Evolutionary conservation across 345 rosid species (phyloP), one percentile per base, ranked within the genome.

Genomic region (Heritiera littoralis): DNA sequence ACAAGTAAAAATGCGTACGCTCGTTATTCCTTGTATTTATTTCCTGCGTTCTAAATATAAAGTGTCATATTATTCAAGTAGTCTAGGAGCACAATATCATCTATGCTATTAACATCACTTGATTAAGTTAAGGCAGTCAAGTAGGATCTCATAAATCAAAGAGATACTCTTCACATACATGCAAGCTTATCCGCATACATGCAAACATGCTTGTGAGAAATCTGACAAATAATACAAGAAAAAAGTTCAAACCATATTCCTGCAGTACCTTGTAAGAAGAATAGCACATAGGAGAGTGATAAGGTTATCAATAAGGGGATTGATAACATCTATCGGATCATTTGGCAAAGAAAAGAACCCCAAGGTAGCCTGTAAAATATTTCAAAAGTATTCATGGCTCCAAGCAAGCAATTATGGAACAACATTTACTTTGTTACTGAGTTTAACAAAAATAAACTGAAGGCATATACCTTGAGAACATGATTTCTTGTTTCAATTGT

Each of bases 241-340:
- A 72, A 71, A 30, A 30, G 46, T 10, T 52, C 7, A 52, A 68
- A 8, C 30, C 11, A 1, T 35, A 72, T 72, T 18, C 69, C 51
- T 59, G 70, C 66, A 85, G 68, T 93, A 95, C 99, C 99, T 95
- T 73, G 97, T 93, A 45, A 89, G 94, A 86, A 95, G 98, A 86
- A 95, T 95, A 15, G 98, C 98, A 88, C 99, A 95, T 77, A 95
- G 85, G 60, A 95, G 99, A 79, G 98, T 85, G 66, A 93, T 91
- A 75, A 95, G 98, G 85, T 93, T 95, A 87, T 92, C 91, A 80
- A 95, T 88, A 70, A 95, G 98, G 59, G 96, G 92, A 85, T 82
- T 86, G 80, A 95, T 89, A 81, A 95, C 98, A 79, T 92, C 98
- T 45, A 81, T 66, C 41, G 98, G 99, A 81, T 95, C 98, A 87